Percentiles rank a stretch among this genome's conserved stretches.
phyloP scores from a whole-genome alignment of 768 basidiomycete species.

The Phaeotremella fagi region DNA sequence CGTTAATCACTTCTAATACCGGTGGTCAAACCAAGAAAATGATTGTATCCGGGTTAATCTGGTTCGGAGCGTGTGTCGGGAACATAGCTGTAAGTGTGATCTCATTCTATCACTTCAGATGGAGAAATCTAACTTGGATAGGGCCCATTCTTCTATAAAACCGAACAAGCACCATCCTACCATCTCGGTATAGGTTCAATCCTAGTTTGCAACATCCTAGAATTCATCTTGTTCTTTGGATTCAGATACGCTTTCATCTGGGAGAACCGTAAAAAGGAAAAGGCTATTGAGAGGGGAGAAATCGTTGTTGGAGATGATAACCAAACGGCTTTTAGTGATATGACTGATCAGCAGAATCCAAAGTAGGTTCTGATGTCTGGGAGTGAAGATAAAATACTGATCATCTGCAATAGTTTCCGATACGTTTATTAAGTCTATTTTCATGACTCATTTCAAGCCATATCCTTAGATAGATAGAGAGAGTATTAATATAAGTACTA shows the following conservation, averaged over 20 bases:
- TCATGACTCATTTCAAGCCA: no score
- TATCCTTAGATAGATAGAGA: no score
- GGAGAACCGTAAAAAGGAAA: constrained; percentile 42
- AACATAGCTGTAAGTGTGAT: constrained; percentile 27
- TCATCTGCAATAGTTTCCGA: constrained; percentile 8
- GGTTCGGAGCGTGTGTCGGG: constrained; percentile 43
- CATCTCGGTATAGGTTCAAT: constrained; percentile 47
- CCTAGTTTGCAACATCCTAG: constrained; percentile 40
- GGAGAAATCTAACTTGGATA: not conserved
- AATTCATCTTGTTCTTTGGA: constrained; percentile 34
- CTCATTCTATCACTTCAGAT: not conserved
- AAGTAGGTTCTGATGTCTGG: constrained; percentile 14
- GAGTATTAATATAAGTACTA: no score
- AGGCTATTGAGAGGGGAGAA: not conserved
- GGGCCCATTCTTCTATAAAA: constrained; percentile 37
- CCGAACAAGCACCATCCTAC: constrained; percentile 44
- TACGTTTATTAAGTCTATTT: constrained; percentile 13
- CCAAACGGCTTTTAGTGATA: constrained; percentile 41
- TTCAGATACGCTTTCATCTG: constrained; percentile 41
- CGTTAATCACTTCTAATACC: constrained; percentile 51
- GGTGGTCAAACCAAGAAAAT: constrained; percentile 51
- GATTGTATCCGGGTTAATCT: constrained; percentile 45
- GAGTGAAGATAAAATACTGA: not conserved
- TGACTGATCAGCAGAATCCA: constrained; percentile 45
- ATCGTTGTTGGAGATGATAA: constrained; percentile 10